phyloP scores from a whole-genome alignment of 768 basidiomycete species.

The Suillus hirtellus region DNA sequence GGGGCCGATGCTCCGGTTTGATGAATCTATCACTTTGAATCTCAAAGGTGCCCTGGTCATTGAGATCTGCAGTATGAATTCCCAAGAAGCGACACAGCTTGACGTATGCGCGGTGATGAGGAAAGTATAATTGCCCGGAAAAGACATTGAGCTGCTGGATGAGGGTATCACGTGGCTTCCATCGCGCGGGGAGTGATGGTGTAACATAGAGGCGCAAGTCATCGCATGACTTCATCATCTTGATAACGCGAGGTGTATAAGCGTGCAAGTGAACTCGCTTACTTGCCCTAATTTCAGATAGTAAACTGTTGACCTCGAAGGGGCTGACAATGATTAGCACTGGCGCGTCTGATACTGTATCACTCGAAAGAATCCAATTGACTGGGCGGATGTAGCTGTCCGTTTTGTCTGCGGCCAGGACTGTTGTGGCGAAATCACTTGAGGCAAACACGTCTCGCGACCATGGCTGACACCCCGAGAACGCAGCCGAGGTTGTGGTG shows the following conservation, averaged over 20 bases:
- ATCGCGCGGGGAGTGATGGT: conserved; percentile 10
- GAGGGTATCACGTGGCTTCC: conserved; percentile 15
- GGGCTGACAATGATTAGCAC: conserved; percentile 40
- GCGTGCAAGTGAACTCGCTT: conserved; percentile 37
- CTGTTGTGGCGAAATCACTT: conserved; percentile 11
- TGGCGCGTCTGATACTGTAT: not conserved
- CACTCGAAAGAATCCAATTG: conserved; percentile 18
- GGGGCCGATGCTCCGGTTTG: conserved; percentile 10
- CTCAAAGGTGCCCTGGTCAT: not conserved
- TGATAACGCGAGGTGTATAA: conserved; percentile 38
- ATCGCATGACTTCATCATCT: conserved; percentile 36
- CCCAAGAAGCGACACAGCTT: conserved; percentile 22
- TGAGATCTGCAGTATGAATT: conserved; percentile 25
- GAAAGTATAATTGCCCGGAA: conserved; percentile 27
- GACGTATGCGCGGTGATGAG: conserved; percentile 17
- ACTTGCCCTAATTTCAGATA: conserved; percentile 35
- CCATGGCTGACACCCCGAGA: conserved; percentile 1
- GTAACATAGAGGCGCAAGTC: conserved; percentile 36
- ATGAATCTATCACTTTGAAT: conserved; percentile 17
- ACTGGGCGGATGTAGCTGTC: conserved; percentile 16
- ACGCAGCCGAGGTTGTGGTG: conserved; percentile 12
- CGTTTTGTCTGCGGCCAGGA: not conserved
- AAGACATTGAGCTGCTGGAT: conserved; percentile 21
- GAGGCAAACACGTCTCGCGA: conserved; percentile 14
- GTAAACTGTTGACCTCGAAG: conserved; percentile 37